Conservation (phyloP, 1,284 basidiomycete species). For the Schizopora paradoxa region DNA sequence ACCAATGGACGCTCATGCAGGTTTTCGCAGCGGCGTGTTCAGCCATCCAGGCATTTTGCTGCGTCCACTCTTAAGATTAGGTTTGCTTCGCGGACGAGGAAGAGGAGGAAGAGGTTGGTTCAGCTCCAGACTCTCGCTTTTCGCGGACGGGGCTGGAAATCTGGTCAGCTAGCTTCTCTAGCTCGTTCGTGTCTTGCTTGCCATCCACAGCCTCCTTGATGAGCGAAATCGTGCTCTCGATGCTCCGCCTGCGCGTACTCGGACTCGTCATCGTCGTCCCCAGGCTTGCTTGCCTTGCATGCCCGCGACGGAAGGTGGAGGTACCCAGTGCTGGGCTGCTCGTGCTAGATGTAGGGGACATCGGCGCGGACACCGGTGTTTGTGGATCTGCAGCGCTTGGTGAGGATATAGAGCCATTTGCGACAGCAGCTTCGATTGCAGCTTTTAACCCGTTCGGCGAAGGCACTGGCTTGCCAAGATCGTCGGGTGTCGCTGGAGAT, state of each 20-base stretch:
- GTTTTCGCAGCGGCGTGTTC: too few species aligned
- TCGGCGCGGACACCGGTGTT: constrained; percentile 28
- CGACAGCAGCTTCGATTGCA: constrained; percentile 45
- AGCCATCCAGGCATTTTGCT: too few species aligned
- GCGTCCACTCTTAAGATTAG: too few species aligned
- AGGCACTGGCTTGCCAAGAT: constrained; percentile 39
- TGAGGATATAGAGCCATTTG: constrained; percentile 32
- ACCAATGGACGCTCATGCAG: too few species aligned
- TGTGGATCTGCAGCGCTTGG: constrained; percentile 19
- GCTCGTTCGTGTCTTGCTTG: constrained; percentile 26
- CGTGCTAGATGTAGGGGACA: constrained; percentile 28
- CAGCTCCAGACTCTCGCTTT: too few species aligned
- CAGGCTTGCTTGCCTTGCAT: constrained; percentile 82
- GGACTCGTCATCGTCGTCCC: constrained; percentile 97
- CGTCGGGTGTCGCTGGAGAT: constrained; percentile 45
- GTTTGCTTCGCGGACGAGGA: too few species aligned
- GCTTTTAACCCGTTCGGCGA: constrained; percentile 50
- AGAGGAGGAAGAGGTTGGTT: neutral
- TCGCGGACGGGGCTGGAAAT: constrained; percentile 15
- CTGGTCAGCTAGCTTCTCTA: constrained; percentile 20
- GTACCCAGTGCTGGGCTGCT: constrained; percentile 31
- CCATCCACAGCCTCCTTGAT: constrained; percentile 88
- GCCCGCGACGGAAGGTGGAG: constrained; percentile 66
- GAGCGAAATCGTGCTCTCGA: constrained; percentile 95
- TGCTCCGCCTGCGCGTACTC: constrained; percentile 83